phyloP scores from a whole-genome alignment of 2,329 filamentous ascomycete genomes.

The Arachnomyces sp. region DNA sequence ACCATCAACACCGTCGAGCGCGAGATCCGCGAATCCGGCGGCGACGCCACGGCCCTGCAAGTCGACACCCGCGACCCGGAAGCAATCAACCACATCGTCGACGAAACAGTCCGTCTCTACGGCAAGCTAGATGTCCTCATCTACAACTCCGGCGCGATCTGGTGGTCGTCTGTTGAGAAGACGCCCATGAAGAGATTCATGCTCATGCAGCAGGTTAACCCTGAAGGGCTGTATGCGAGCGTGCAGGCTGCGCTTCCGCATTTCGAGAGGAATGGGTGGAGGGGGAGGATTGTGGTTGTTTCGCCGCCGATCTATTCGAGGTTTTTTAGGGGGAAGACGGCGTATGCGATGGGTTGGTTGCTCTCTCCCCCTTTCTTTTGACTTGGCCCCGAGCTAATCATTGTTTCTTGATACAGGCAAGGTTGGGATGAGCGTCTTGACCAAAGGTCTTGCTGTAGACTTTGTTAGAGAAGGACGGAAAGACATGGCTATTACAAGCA shows the following conservation, averaged over 20 bases:
- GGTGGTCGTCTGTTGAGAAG: slow-evolving; percentile 66
- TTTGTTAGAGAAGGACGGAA: slow-evolving; percentile 56
- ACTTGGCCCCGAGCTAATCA: neutral
- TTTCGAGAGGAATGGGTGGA: slow-evolving; percentile 47
- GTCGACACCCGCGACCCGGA: slow-evolving; percentile 62
- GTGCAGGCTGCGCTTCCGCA: slow-evolving; percentile 62
- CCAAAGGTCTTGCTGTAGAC: slow-evolving; percentile 76
- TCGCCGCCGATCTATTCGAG: slow-evolving; percentile 77
- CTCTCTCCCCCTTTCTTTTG: neutral
- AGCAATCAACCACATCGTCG: slow-evolving; percentile 53
- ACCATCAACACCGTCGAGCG: slow-evolving; percentile 73
- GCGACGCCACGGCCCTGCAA: slow-evolving; percentile 55
- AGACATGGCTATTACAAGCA: slow-evolving; percentile 67
- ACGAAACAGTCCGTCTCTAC: slow-evolving; percentile 51
- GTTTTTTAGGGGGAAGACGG: slow-evolving; percentile 79
- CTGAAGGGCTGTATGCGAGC: slow-evolving; percentile 65
- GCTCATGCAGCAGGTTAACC: slow-evolving; percentile 67
- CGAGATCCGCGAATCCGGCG: slow-evolving; percentile 60
- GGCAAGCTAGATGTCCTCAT: slow-evolving; percentile 63
- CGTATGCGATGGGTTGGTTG: slow-evolving; percentile 57
- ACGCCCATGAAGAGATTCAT: slow-evolving; percentile 70
- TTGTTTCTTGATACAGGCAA: slow-evolving; percentile 44
- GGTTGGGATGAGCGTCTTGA: slow-evolving; percentile 72
- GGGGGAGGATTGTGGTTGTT: slow-evolving; percentile 65
- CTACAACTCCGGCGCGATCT: slow-evolving; percentile 81